phyloP scores from a whole-genome alignment of 805 yeast species.

The Saccharomyces paradoxus region DNA sequence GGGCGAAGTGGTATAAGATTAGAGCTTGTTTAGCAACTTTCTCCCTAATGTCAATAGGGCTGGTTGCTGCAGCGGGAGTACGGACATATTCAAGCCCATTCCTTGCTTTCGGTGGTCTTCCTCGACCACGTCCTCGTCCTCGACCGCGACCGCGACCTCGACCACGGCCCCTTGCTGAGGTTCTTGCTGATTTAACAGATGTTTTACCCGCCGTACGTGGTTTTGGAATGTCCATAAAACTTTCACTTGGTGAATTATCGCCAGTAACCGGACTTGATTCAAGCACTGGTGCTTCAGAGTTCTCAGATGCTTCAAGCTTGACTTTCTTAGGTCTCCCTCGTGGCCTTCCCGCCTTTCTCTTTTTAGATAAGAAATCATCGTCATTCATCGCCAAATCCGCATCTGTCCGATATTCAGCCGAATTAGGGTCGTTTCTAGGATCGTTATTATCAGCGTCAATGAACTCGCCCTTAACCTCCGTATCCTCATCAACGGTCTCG shows the following conservation, averaged over 20 bases:
- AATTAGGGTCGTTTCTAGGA: slow-evolving; percentile 1
- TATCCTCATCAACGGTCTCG: slow-evolving; percentile 33
- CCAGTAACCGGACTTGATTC: slow-evolving; percentile 1
- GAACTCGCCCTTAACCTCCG: slow-evolving; percentile 15
- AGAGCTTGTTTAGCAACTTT: slow-evolving; percentile 26
- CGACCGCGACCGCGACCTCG: slow-evolving; percentile 13
- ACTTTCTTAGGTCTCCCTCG: slow-evolving; percentile 15
- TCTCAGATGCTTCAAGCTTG: slow-evolving; percentile 13
- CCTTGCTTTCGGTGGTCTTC: slow-evolving; percentile 11
- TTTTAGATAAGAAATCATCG: slow-evolving; percentile 8
- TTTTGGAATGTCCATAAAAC: neutral
- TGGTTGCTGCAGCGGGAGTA: slow-evolving; percentile 12
- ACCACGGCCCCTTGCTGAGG: slow-evolving; percentile 12
- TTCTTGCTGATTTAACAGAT: slow-evolving; percentile 20
- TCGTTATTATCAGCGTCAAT: slow-evolving; percentile 5
- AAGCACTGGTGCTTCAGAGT: neutral
- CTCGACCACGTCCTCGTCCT: slow-evolving; percentile 18
- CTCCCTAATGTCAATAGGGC: slow-evolving; percentile 19
- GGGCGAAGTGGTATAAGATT: slow-evolving; percentile 37
- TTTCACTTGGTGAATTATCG: slow-evolving; percentile 2
- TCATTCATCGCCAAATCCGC: slow-evolving; percentile 7
- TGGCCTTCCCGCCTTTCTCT: slow-evolving; percentile 18
- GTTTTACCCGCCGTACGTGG: slow-evolving; percentile 20
- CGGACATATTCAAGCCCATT: slow-evolving; percentile 21
- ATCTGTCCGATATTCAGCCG: slow-evolving; percentile 2